Evolutionary conservation across 2,329 filamentous ascomycete species (phyloP).

Genomic region (Aspergillus sp.): DNA sequence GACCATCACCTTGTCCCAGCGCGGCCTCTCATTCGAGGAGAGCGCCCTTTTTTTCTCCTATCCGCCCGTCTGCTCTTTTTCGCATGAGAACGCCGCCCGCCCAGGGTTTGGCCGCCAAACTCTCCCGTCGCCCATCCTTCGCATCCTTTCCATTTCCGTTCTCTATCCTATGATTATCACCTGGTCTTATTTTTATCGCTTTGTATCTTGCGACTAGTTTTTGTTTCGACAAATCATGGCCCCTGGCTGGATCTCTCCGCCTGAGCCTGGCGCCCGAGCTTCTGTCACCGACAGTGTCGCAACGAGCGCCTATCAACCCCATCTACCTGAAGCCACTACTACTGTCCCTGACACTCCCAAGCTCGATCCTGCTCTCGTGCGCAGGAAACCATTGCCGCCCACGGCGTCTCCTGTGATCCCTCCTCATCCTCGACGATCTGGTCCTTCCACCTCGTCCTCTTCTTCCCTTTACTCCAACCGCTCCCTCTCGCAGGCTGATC

Average conservation of each 20-base stretch:
- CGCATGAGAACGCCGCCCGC: constrained; percentile 9
- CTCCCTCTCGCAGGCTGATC: constrained; percentile 22
- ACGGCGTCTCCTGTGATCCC: constrained; percentile 47
- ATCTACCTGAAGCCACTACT: constrained; percentile 13
- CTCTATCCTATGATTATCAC: constrained; percentile 8
- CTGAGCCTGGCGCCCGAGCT: constrained; percentile 18
- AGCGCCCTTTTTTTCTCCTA: constrained; percentile 13
- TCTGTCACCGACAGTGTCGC: constrained; percentile 5
- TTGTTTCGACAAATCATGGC: constrained; percentile 15
- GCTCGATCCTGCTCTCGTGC: constrained; percentile 46
- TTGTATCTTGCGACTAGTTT: constrained; percentile 1
- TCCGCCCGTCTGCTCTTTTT: constrained; percentile 15
- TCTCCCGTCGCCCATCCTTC: constrained; percentile 5
- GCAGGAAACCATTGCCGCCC: constrained; percentile 56
- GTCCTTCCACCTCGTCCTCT: constrained; percentile 24
- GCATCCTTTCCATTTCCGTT: constrained; percentile 7
- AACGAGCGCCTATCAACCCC: constrained; percentile 18
- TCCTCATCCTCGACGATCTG: constrained; percentile 17
- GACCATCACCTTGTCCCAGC: constrained; percentile 16
- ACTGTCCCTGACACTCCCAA: constrained; percentile 31
- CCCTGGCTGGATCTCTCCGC: constrained; percentile 23
- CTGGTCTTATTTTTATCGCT: constrained; percentile 5
- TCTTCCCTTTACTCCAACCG: constrained; percentile 21
- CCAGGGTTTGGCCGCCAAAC: constrained; percentile 2
- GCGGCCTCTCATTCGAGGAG: constrained; percentile 12